Evolutionary conservation across 1,284 basidiomycete genomes (phyloP).

Genomic region (Phellopilus nigrolimitatus): DNA sequence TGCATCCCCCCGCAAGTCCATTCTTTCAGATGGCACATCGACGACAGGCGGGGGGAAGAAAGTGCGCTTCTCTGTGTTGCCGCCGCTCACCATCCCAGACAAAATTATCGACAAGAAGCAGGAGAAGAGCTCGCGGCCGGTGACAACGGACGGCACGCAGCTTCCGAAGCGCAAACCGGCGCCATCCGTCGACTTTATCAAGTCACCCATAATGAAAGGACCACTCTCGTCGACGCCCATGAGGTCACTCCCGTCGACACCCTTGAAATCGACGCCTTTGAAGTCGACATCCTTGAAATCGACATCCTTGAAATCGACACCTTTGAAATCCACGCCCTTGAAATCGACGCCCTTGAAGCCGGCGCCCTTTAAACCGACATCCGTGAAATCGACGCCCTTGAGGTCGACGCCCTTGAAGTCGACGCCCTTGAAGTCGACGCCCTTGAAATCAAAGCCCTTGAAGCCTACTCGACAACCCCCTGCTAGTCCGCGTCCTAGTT

Average conservation of each 20-base stretch:
- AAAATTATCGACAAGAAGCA: neutral
- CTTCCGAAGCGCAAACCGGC: conserved; percentile 11
- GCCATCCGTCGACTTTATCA: neutral
- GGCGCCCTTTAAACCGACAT: no score
- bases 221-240: neutral
- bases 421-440: neutral
- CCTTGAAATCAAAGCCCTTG: neutral
- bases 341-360: no score
- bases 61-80: conserved; percentile 15
- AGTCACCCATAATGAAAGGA: neutral
- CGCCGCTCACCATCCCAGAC: conserved; percentile 4
- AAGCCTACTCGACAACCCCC: neutral
- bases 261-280: neutral
- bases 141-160: neutral
- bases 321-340: neutral
- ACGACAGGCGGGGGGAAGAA: conserved; percentile 8
- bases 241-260: neutral
- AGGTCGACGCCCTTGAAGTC: neutral
- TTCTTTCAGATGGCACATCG: conserved; percentile 8
- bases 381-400: neutral
- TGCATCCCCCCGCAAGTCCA: conserved; percentile 8
- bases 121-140: neutral
- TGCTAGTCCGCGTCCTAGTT: neutral
- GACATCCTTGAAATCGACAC: neutral
- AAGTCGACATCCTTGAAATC: neutral